Percentiles rank a stretch among this genome's conserved stretches.
Conservation (phyloP, 1,284 basidiomycete species). For the Cystobasidium slooffiae region DNA sequence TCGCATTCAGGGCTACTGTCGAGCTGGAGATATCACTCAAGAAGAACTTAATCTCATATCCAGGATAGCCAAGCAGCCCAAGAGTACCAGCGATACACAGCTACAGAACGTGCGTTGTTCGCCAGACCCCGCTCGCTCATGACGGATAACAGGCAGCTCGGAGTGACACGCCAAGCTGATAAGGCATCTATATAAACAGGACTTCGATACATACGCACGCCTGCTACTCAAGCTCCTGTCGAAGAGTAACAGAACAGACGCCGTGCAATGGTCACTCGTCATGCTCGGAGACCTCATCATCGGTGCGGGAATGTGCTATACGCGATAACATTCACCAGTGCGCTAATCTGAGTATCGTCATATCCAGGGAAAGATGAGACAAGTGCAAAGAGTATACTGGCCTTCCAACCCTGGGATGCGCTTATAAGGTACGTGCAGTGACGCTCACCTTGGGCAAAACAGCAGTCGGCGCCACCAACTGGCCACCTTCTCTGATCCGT, state of each 20-base stretch:
- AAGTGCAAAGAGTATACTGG: slow-evolving; percentile 57
- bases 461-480: background rate
- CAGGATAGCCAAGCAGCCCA: slow-evolving; percentile 64
- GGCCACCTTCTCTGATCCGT: background rate
- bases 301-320: slow-evolving; percentile 60
- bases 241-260: slow-evolving; percentile 90
- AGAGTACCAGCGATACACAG: slow-evolving; percentile 47
- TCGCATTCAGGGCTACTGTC: slow-evolving; percentile 78
- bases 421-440: slow-evolving; percentile 69
- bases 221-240: slow-evolving; percentile 89
- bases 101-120: slow-evolving; percentile 45
- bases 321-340: too few species aligned
- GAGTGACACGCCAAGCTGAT: background rate
- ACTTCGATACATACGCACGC: slow-evolving; percentile 80
- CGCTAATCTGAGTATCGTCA: background rate
- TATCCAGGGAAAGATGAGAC: slow-evolving; percentile 33
- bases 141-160: background rate
- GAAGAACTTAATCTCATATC: slow-evolving; percentile 91
- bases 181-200: slow-evolving; percentile 24
- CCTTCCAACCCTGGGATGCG: slow-evolving; percentile 81
- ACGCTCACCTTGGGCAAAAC: background rate
- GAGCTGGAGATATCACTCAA: slow-evolving; percentile 83
- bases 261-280: slow-evolving; percentile 89
- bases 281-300: slow-evolving; percentile 86
- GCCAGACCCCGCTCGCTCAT: background rate